phyloP scores from a whole-genome alignment of 2,329 filamentous ascomycete genomes.

The Scytalidium sp. region DNA sequence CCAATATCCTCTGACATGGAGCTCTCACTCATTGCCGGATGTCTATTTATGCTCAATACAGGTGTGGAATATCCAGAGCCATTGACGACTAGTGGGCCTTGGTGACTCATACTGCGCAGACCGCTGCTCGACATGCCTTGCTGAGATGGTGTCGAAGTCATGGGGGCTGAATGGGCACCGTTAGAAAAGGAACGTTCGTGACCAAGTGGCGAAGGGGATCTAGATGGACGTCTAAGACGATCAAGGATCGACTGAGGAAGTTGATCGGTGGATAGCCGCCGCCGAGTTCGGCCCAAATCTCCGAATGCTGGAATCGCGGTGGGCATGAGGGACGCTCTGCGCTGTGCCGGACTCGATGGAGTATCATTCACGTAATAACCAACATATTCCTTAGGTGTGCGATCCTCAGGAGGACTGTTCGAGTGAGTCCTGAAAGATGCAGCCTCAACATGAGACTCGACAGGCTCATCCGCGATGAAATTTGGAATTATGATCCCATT shows the following conservation, averaged over 20 bases:
- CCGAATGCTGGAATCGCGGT: constrained; percentile 28
- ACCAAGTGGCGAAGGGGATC: constrained; percentile 31
- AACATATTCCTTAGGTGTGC: constrained; percentile 26
- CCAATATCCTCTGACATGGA: constrained; percentile 20
- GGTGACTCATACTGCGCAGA: constrained; percentile 21
- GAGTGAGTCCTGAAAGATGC: constrained; percentile 8
- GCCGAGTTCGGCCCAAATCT: constrained; percentile 21
- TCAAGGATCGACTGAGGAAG: constrained; percentile 29
- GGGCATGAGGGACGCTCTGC: constrained; percentile 16
- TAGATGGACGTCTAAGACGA: constrained; percentile 25
- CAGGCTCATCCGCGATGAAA: constrained; percentile 52
- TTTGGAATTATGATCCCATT: constrained; percentile 52
- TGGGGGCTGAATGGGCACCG: constrained; percentile 20
- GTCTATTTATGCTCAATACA: constrained; percentile 23
- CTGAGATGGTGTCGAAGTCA: constrained; percentile 15
- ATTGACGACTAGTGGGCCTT: constrained; percentile 27
- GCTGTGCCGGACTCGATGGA: constrained; percentile 10
- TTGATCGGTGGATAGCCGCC: constrained; percentile 28
- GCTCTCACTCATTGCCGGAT: constrained; percentile 20
- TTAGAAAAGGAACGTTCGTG: constrained; percentile 27
- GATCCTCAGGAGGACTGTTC: constrained; percentile 21
- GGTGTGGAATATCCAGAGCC: constrained; percentile 24
- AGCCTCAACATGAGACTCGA: constrained; percentile 15
- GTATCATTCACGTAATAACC: constrained; percentile 29
- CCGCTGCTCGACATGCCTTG: constrained; percentile 23